Base-by-base conservation (phyloP, 352 stramenopile species). In the Pythium rishiriense region DNA sequence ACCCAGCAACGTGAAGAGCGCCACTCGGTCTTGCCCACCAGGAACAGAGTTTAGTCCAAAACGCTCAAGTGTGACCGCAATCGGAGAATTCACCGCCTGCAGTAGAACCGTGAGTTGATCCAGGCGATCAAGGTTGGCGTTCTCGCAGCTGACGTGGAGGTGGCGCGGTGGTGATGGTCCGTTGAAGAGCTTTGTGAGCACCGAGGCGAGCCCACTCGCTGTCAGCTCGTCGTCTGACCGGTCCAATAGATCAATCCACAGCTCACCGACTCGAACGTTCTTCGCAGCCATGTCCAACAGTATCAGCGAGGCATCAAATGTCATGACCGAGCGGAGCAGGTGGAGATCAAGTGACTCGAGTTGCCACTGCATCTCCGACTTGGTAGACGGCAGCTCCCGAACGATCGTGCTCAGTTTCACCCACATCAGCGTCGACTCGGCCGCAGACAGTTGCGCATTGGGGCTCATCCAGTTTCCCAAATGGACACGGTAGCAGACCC, bases 221-320 rank as follows among this genome's bases (percentile, higher is more conserved):
- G 58, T 66, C 12, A 66, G 39, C 25, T 66, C 33, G 21, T 66
- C 58, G 11, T 54, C 49, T 9, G 28, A 11, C 12, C 50, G 37
- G 50, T 59, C 58, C 28, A 41, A 14, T 3, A 66, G n/a, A 47
- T 66, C 58, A 7, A 66, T 59, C 49, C 58, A 59, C 21, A 66
- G 48, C 26, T 66, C 49, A 9, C 54, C 35, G 4, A 66, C 28
- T 1, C n/a, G 17, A 3, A 66, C 42, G 8, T 45, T 24, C 3
- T 10, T 47, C 4, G 29, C 29, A 22, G 35, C 41, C n/a, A 59
- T 26, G 3, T 59, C 49, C 1, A 66, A 49, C n/a, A 66, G 7
- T 14, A 12, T 39, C 0, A 54, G 14, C 6, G 58, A 37, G 1
- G 29, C 26, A 12, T 66, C 58, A 21, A 66, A 53, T 4, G 58